A percentile compares a stretch with the other conserved stretches of the same genome.
Conservation (phyloP, 495 filamentous ascomycete species). For the Baudoinia panamericana region DNA sequence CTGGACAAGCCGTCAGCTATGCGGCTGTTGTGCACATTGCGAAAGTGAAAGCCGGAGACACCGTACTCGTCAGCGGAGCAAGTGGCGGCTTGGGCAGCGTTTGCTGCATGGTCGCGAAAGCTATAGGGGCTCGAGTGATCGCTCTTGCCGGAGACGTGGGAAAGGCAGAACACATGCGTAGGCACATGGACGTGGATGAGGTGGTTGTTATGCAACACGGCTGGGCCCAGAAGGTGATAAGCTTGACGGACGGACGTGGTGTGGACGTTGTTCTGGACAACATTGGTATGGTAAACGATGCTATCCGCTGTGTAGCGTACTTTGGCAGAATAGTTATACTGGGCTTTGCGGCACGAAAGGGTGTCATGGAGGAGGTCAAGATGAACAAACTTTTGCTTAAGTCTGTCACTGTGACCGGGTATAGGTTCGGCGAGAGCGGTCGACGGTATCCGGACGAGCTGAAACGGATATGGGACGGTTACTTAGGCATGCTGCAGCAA, state of each 20-base stretch:
- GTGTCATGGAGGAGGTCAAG: slow-evolving; percentile 26
- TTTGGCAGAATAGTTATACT: slow-evolving; percentile 25
- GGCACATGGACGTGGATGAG: slow-evolving; percentile 24
- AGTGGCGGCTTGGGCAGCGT: slow-evolving; percentile 30
- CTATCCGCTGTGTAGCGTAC: slow-evolving; percentile 23
- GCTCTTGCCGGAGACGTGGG: slow-evolving; percentile 20
- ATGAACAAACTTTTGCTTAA: slow-evolving; percentile 29
- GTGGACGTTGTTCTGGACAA: slow-evolving; percentile 31
- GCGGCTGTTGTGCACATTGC: slow-evolving; percentile 24
- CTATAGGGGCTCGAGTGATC: slow-evolving; percentile 24
- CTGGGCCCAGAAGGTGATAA: slow-evolving; percentile 22
- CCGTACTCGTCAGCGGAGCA: slow-evolving; percentile 29
- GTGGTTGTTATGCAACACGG: slow-evolving; percentile 22
- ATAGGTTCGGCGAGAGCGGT: slow-evolving; percentile 30
- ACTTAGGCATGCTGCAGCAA: slow-evolving; percentile 23
- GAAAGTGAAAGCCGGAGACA: slow-evolving; percentile 22
- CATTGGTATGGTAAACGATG: slow-evolving; percentile 24
- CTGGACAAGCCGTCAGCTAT: slow-evolving; percentile 29
- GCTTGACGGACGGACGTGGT: slow-evolving; percentile 26
- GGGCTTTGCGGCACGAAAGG: slow-evolving; percentile 29
- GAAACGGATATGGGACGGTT: slow-evolving; percentile 25
- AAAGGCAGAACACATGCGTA: slow-evolving; percentile 24
- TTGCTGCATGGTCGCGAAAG: slow-evolving; percentile 26
- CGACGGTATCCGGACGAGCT: slow-evolving; percentile 22
- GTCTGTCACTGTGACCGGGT: slow-evolving; percentile 23